A percentile compares a stretch with the other conserved stretches of the same genome.
Evolutionary conservation across 345 rosid genomes (phyloP).

Genomic region (Eucalyptus viminalis): DNA sequence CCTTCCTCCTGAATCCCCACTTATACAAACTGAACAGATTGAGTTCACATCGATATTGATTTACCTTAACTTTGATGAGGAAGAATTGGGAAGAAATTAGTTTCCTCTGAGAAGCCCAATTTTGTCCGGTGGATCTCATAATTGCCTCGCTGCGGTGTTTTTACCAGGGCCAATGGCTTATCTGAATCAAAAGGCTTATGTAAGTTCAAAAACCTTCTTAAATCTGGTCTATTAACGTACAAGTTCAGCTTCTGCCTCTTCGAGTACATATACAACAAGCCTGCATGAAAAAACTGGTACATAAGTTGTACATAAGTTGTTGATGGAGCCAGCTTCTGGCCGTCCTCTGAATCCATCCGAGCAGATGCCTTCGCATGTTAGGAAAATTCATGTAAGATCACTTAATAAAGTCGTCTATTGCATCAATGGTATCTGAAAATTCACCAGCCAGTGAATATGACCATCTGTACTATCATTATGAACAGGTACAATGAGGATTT

Average conservation of each 20-base stretch:
- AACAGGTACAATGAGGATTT: background rate
- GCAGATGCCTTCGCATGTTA: rapidly evolving
- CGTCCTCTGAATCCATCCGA: background rate
- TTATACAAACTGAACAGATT: background rate
- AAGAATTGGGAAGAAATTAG: slow-evolving; percentile 12
- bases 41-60: background rate
- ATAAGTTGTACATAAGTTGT: too few species aligned
- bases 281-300: background rate
- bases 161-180: background rate
- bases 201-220: slow-evolving; percentile 1
- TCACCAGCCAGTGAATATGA: background rate
- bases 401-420: background rate
- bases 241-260: slow-evolving; percentile 7
- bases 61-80: slow-evolving; percentile 7
- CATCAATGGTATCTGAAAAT: background rate
- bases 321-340: background rate
- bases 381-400: background rate
- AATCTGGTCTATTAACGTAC: background rate
- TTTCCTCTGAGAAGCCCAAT: slow-evolving; percentile 12
- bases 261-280: slow-evolving; percentile 2
- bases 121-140: background rate
- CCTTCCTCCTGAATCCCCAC: background rate
- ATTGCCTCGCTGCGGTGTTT: background rate
- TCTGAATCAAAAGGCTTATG: slow-evolving; percentile 6
- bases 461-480: background rate